phyloP scores from a whole-genome alignment of 768 basidiomycete genomes.

The Boletus patriciae region DNA sequence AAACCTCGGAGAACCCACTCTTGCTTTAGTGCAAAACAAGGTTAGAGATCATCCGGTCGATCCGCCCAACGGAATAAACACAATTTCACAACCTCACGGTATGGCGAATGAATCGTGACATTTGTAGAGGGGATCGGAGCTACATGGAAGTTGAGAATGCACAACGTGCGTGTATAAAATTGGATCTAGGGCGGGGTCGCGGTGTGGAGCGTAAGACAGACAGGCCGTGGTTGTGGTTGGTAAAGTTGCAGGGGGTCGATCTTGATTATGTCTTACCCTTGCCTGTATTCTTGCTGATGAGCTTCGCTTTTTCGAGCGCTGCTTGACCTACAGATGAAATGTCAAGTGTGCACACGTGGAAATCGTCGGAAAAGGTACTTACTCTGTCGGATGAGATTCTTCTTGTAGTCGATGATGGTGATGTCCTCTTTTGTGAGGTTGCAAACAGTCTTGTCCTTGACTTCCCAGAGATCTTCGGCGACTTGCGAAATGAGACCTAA shows the following conservation, averaged over 20 bases:
- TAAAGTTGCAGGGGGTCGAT: slow-evolving; percentile 1
- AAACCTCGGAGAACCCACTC: slow-evolving; percentile 30
- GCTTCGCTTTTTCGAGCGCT: slow-evolving; percentile 90
- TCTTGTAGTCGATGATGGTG: slow-evolving; percentile 93
- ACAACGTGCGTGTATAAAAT: slow-evolving; percentile 14
- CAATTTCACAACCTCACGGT: slow-evolving; percentile 10
- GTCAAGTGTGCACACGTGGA: background rate
- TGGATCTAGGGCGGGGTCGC: slow-evolving; percentile 12
- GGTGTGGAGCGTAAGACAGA: slow-evolving; percentile 7
- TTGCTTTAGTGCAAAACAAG: slow-evolving; percentile 5
- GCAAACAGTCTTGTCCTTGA: slow-evolving; percentile 88
- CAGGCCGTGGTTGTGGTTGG: slow-evolving; percentile 5
- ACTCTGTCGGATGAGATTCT: slow-evolving; percentile 78
- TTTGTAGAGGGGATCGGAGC: slow-evolving; percentile 9
- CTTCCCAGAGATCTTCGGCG: slow-evolving; percentile 99
- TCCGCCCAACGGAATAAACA: slow-evolving; percentile 10
- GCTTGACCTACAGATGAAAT: slow-evolving; percentile 57
- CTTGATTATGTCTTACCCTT: slow-evolving; percentile 62
- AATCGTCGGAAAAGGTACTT: slow-evolving; percentile 27
- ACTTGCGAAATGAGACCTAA: slow-evolving; percentile 94
- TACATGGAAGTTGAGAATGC: slow-evolving; percentile 14
- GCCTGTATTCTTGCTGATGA: slow-evolving; percentile 80
- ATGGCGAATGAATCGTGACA: slow-evolving; percentile 15
- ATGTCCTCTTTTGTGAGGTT: slow-evolving; percentile 92
- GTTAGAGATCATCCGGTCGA: slow-evolving; percentile 22